These are phyloP conservation scores for Dendryphion nanum DNA, from an alignment of 2,329 filamentous ascomycete genomes.

Conservation along the genomic window DNA sequence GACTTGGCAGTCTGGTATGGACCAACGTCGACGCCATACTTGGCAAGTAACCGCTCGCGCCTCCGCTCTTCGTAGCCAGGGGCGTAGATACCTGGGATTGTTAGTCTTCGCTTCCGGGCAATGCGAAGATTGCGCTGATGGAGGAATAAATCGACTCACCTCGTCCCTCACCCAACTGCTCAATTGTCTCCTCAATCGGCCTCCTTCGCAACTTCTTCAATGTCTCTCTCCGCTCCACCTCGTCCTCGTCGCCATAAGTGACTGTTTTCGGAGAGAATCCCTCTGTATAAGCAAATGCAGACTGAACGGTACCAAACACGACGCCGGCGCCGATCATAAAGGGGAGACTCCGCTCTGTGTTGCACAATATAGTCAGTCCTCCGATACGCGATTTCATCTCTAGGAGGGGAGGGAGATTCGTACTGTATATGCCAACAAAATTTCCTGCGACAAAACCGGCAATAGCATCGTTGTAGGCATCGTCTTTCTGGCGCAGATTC, in stretches of 20 bases:
- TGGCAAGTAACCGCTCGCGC: constrained; percentile 76
- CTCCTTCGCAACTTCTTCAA: constrained; percentile 71
- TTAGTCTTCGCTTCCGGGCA: too few species aligned
- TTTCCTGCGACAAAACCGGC: constrained; percentile 76
- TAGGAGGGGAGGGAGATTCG: constrained; percentile 21
- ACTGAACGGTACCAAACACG: constrained; percentile 57
- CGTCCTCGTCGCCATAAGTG: constrained; percentile 60
- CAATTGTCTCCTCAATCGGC: constrained; percentile 75
- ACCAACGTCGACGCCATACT: constrained; percentile 78
- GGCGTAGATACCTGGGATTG: constrained; percentile 72
- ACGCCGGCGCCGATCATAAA: constrained; percentile 68
- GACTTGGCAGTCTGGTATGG: constrained; percentile 1
- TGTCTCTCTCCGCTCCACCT: constrained; percentile 74
- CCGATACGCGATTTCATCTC: not conserved
- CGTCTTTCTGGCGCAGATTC: constrained; percentile 83
- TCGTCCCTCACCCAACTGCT: constrained; percentile 81
- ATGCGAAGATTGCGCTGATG: not conserved
- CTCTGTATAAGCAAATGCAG: constrained; percentile 67
- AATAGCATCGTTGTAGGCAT: constrained; percentile 70
- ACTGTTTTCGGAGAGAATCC: constrained; percentile 51
- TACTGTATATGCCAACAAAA: constrained; percentile 71
- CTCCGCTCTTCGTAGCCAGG: constrained; percentile 84
- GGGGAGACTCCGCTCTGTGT: constrained; percentile 63
- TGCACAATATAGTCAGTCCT: constrained; percentile 6
- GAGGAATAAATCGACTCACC: constrained; percentile 52